Base-by-base conservation (phyloP, 202 grass and related monocot genomes). In the Digitaria exilis region DNA sequence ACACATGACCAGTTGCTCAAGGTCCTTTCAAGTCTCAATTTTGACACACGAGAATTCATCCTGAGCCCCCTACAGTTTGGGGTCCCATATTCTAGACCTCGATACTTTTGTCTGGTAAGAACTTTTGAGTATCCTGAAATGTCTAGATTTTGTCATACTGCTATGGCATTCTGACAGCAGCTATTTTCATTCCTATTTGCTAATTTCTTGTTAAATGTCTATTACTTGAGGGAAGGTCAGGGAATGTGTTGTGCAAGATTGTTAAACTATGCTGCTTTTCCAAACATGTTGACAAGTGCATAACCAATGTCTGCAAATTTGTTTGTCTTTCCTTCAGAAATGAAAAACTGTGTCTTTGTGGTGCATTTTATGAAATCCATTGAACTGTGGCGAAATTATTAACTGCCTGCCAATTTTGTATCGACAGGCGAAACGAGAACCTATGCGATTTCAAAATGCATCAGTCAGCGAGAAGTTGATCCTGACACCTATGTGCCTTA, bases 51-150 rank as follows among this genome's bases (percentile, higher is more conserved):
- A 90, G 95, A 98, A 91, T 98, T 91, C 46, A 95, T 98, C 46
- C 81, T 98, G 76, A 98, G 92, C 43, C 95, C 95, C n/a, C 83
- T 98, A 73, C 92, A 95, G 69, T 98, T 98, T 90, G 90, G 83
- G 31, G 81, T 95, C 46, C 95, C 95, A 78, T 98, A 98, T 93
- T 98, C 95, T 79, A 93, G 95, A 84, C 92, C 95, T 19, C 84
- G 95, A 7, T 98, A 98, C 82, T 98, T 98, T 68, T 98, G 95
- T 88, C 66, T 98, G 92, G 95, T 98, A 90, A 59, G 80, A 67
- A 75, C 34, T 26, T 83, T 83, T 80, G 28, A 86, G 14, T 58
- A 78, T 65, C 25, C 32, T 57, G 72, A 16, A 21, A 78, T 86
- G 30, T 73, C 16, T 31, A 60, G 46, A 42, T 42, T n/a, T n/a